Evolutionary conservation across 2,329 filamentous ascomycete species (phyloP).

Genomic region (Phialophora tarda): DNA sequence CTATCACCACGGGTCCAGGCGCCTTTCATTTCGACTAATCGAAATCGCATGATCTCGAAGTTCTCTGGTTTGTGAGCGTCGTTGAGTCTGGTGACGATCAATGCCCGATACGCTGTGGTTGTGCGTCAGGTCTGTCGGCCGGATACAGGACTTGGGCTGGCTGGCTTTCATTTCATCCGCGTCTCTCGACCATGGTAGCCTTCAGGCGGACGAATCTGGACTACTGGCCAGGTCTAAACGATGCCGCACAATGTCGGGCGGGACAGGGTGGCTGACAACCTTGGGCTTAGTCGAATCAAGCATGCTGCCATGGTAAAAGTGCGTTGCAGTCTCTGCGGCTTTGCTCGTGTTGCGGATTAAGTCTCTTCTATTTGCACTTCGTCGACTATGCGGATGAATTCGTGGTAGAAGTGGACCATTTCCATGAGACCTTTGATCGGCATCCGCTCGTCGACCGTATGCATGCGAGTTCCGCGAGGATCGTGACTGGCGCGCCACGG

Average conservation of each 20-base stretch:
- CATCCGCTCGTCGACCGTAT: constrained; percentile 48
- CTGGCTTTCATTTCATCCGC: not conserved
- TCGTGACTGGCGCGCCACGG: constrained; percentile 43
- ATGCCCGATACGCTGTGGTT: no score
- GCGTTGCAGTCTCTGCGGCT: not conserved
- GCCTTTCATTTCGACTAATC: no score
- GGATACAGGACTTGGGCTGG: not conserved
- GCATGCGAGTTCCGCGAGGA: constrained; percentile 39
- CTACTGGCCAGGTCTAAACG: not conserved
- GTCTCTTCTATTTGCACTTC: constrained; percentile 29
- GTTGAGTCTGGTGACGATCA: not conserved
- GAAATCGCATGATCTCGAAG: not conserved
- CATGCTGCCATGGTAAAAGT: not conserved
- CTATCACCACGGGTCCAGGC: not conserved
- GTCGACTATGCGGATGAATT: constrained; percentile 43
- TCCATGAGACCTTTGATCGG: constrained; percentile 41
- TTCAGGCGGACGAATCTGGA: not conserved
- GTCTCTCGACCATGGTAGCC: not conserved
- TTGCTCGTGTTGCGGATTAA: not conserved
- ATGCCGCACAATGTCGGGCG: not conserved
- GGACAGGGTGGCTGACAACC: not conserved
- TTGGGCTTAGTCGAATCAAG: not conserved
- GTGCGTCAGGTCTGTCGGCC: not conserved
- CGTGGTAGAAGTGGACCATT: constrained; percentile 43
- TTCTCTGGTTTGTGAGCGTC: not conserved